Percentiles rank a stretch among this genome's conserved stretches.
Evolutionary conservation across 225 moss, liverwort and hornwort genomes (phyloP).

Genomic region (Neckera pumila): DNA sequence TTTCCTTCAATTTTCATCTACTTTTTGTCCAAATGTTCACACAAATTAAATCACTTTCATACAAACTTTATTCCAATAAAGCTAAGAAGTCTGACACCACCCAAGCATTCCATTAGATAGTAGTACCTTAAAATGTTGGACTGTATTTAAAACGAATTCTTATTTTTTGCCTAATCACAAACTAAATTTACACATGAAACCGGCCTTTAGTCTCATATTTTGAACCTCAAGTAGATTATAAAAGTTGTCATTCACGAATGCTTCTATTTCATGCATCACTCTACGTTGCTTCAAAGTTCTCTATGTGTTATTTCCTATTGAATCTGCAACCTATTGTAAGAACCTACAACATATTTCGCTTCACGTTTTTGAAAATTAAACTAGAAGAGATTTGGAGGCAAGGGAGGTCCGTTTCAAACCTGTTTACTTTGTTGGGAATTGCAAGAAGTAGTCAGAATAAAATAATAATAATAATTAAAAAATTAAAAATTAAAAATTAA

Average conservation of each 20-base stretch:
- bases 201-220: not conserved
- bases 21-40: not conserved
- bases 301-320: not conserved
- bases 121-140: fast-evolving
- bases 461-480: too few relatives aligned
- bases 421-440: too few relatives aligned
- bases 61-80: not conserved
- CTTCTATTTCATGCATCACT: not conserved
- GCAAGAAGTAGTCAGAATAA: too few relatives aligned
- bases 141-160: fast-evolving
- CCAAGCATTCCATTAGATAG: not conserved
- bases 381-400: too few relatives aligned
- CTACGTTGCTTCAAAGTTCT: not conserved
- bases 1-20: not conserved
- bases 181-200: not conserved
- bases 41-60: not conserved
- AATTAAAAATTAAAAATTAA: too few relatives aligned
- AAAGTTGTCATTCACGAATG: fast-evolving
- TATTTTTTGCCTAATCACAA: not conserved
- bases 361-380: not conserved
- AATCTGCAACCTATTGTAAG: not conserved
- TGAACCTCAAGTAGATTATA: not conserved
- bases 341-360: not conserved
- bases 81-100: fast-evolving
- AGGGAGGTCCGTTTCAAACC: too few relatives aligned